phyloP scores from a whole-genome alignment of 140 eudicot genomes.

The Anethum foeniculum region DNA sequence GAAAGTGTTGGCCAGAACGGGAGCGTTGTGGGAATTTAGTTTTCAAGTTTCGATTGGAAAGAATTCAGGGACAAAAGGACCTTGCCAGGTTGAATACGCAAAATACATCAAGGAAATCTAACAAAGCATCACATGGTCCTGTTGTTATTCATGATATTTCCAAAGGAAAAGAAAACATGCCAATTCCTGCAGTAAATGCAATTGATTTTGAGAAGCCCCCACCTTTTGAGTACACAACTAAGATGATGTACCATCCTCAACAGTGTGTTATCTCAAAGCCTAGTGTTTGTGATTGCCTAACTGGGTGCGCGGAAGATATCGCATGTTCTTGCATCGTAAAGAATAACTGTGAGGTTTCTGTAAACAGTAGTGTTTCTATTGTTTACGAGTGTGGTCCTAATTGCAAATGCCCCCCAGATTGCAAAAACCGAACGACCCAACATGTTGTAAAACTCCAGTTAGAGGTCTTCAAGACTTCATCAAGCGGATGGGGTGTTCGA shows the following conservation, averaged over 20 bases:
- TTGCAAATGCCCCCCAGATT: slow-evolving; percentile 28
- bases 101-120: slow-evolving; percentile 19
- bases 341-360: slow-evolving; percentile 25
- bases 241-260: slow-evolving; percentile 11
- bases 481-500: slow-evolving; percentile 27
- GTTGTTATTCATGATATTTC: slow-evolving; percentile 21
- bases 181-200: slow-evolving; percentile 21
- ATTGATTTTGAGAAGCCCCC: slow-evolving; percentile 30
- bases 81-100: slow-evolving; percentile 8
- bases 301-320: slow-evolving; percentile 15
- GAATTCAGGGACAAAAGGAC: slow-evolving; percentile 19
- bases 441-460: slow-evolving; percentile 17
- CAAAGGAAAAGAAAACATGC: slow-evolving; percentile 21
- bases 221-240: slow-evolving; percentile 17
- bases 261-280: slow-evolving; percentile 6
- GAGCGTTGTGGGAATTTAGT: slow-evolving; percentile 12
- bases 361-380: slow-evolving; percentile 10
- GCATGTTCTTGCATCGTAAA: slow-evolving; percentile 24
- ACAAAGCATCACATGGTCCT: slow-evolving; percentile 9
- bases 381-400: slow-evolving; percentile 28
- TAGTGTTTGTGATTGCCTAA: slow-evolving; percentile 17
- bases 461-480: slow-evolving; percentile 22
- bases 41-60: slow-evolving; percentile 17
- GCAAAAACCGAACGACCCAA: slow-evolving; percentile 26
- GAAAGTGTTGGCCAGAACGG: slow-evolving; percentile 8